phyloP scores from a whole-genome alignment of 2,329 filamentous ascomycete genomes.

The Colletotrichum aenigma region DNA sequence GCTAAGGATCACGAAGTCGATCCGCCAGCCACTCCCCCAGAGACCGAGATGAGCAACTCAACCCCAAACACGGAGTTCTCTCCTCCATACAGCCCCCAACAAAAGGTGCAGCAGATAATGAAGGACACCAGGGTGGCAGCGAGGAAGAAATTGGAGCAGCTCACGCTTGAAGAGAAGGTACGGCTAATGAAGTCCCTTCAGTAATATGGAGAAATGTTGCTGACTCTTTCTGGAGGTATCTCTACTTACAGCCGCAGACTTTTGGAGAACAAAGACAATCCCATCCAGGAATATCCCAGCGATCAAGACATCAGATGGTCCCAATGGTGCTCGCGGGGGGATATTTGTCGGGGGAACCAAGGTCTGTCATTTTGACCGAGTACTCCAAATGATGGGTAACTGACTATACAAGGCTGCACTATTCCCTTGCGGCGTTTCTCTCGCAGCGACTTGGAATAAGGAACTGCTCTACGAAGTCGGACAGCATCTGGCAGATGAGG shows the following conservation, averaged over 20 bases:
- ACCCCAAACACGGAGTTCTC: slow-evolving; percentile 58
- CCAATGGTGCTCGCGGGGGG: slow-evolving; percentile 58
- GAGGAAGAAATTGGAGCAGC: slow-evolving; percentile 52
- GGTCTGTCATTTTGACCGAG: slow-evolving; percentile 34
- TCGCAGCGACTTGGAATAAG: slow-evolving; percentile 81
- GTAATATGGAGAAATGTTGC: not conserved
- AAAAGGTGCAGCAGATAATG: slow-evolving; percentile 34
- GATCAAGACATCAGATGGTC: slow-evolving; percentile 71
- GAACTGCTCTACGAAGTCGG: slow-evolving; percentile 73
- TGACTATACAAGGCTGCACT: slow-evolving; percentile 64
- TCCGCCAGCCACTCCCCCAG: slow-evolving; percentile 16
- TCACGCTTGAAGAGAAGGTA: slow-evolving; percentile 65
- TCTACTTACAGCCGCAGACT: slow-evolving; percentile 66
- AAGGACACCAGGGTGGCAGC: slow-evolving; percentile 45
- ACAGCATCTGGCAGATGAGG: slow-evolving; percentile 72
- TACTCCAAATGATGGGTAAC: not conserved
- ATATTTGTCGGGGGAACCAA: slow-evolving; percentile 72
- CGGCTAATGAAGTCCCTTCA: not conserved
- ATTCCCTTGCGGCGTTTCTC: slow-evolving; percentile 79
- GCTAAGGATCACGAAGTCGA: slow-evolving; percentile 33
- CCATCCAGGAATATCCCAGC: slow-evolving; percentile 66
- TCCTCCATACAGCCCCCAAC: slow-evolving; percentile 46
- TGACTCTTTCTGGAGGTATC: slow-evolving; percentile 48
- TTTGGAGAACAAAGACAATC: slow-evolving; percentile 72
- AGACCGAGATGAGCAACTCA: slow-evolving; percentile 36